phyloP scores from a whole-genome alignment of 805 yeast species.

The Naumovozyma baii region DNA sequence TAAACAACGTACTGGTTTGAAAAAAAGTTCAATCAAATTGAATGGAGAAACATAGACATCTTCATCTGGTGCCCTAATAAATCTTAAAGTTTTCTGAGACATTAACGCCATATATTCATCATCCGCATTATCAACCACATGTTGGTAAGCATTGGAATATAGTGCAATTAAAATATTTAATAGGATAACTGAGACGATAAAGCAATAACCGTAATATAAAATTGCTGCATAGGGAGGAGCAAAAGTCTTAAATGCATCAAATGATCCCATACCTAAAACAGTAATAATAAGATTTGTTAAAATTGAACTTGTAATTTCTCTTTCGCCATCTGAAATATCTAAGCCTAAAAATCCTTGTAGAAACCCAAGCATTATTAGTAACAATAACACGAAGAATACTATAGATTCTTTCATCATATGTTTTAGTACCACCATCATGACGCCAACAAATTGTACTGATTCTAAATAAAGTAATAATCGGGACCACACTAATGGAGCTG shows the following conservation, averaged over 20 bases:
- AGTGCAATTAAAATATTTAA: constrained; percentile 78
- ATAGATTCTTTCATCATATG: constrained; percentile 81
- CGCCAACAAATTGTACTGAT: constrained; percentile 74
- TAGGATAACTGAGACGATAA: constrained; percentile 63
- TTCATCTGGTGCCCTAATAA: constrained; percentile 81
- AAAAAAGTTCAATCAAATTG: constrained; percentile 56
- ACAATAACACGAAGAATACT: constrained; percentile 67
- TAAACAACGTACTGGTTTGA: constrained; percentile 38
- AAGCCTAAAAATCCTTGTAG: constrained; percentile 80
- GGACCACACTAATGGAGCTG: constrained; percentile 83
- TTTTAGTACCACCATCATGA: constrained; percentile 76
- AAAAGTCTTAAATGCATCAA: constrained; percentile 56
- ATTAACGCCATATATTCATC: constrained; percentile 79
- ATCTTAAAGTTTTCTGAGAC: constrained; percentile 74
- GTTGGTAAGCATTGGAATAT: constrained; percentile 74
- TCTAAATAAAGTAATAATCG: constrained; percentile 68
- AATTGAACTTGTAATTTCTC: constrained; percentile 61
- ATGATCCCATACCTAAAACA: constrained; percentile 65
- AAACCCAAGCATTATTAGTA: constrained; percentile 67
- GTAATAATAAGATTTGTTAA: constrained; percentile 59
- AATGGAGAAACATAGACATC: constrained; percentile 80
- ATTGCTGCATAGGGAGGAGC: constrained; percentile 83
- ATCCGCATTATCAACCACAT: constrained; percentile 70
- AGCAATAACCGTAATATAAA: constrained; percentile 67
- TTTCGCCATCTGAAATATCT: constrained; percentile 78